phyloP scores from a whole-genome alignment of 2,329 filamentous ascomycete species.

The Aureobasidium zeae region DNA sequence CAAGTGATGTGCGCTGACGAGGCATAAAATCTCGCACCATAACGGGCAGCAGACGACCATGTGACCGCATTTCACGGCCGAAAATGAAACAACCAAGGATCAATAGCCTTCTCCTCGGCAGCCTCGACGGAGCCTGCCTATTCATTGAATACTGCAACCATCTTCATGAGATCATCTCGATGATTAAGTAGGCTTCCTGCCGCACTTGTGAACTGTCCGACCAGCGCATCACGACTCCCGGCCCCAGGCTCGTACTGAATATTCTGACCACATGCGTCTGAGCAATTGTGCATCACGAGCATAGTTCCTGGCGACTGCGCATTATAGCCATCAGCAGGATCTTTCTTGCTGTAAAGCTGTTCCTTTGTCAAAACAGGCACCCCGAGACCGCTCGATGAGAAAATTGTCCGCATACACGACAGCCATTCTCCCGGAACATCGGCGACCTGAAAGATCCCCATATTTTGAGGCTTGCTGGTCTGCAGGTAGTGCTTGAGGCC shows the following conservation, averaged over 20 bases:
- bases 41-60: slow-evolving; percentile 10
- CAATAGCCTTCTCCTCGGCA: slow-evolving; percentile 1
- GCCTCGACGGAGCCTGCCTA: neutral
- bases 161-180: slow-evolving; percentile 8
- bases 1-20: slow-evolving; percentile 12
- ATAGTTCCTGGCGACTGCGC: slow-evolving; percentile 1
- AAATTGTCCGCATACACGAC: neutral
- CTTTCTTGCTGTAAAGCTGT: slow-evolving; percentile 1
- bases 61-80: slow-evolving; percentile 13
- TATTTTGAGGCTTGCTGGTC: neutral
- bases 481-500: slow-evolving; percentile 6
- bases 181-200: slow-evolving; percentile 7
- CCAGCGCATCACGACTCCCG: slow-evolving; percentile 8
- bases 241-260: neutral
- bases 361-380: slow-evolving; percentile 1
- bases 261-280: slow-evolving; percentile 11
- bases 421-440: slow-evolving; percentile 1
- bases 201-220: slow-evolving; percentile 8
- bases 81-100: neutral
- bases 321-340: neutral
- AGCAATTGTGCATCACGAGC: slow-evolving; percentile 12
- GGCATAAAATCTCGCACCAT: slow-evolving; percentile 11
- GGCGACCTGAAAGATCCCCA: neutral
- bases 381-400: neutral
- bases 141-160: neutral